phyloP scores from a whole-genome alignment of 805 yeast genomes.

The Pichia scutulata region DNA sequence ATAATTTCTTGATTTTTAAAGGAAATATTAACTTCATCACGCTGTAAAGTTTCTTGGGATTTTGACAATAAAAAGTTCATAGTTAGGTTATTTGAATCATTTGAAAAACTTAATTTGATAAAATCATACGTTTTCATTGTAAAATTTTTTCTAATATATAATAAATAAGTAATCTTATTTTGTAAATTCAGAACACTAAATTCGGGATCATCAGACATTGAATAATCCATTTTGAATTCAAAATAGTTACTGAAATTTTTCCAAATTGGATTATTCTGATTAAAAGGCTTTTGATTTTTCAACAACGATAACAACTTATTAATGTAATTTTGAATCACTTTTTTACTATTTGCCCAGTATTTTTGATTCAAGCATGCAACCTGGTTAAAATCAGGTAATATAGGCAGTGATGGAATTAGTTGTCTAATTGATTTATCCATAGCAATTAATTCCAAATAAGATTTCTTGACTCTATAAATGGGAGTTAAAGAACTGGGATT shows the following conservation, averaged over 20 bases:
- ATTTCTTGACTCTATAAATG: conserved; percentile 61
- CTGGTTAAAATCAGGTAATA: conserved; percentile 25
- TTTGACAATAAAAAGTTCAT: conserved; percentile 10
- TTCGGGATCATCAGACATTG: conserved; percentile 2
- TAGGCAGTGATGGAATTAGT: conserved; percentile 21
- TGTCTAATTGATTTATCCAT: conserved; percentile 58
- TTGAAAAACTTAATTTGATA: conserved; percentile 2
- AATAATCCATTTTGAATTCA: conserved; percentile 15
- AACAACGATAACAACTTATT: conserved; percentile 17
- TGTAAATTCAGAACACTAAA: conserved; percentile 10
- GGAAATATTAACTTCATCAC: conserved; percentile 18
- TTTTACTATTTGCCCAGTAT: conserved; percentile 28
- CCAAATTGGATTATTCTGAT: conserved; percentile 19
- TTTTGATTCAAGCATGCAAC: conserved; percentile 22
- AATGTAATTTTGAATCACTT: conserved; percentile 24
- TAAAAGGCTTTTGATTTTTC: conserved; percentile 8
- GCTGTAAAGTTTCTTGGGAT: conserved; percentile 16
- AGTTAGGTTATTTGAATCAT: conserved; percentile 4
- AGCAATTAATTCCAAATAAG: conserved; percentile 48
- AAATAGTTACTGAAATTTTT: conserved; percentile 21
- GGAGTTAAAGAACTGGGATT: conserved; percentile 46
- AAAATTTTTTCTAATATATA: conserved; percentile 17
- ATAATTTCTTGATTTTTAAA: conserved; percentile 22
- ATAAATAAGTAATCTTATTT: conserved; percentile 15
- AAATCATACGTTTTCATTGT: conserved; percentile 14